phyloP scores from a whole-genome alignment of 495 filamentous ascomycete species.

The Xanthoparmelia taractica region DNA sequence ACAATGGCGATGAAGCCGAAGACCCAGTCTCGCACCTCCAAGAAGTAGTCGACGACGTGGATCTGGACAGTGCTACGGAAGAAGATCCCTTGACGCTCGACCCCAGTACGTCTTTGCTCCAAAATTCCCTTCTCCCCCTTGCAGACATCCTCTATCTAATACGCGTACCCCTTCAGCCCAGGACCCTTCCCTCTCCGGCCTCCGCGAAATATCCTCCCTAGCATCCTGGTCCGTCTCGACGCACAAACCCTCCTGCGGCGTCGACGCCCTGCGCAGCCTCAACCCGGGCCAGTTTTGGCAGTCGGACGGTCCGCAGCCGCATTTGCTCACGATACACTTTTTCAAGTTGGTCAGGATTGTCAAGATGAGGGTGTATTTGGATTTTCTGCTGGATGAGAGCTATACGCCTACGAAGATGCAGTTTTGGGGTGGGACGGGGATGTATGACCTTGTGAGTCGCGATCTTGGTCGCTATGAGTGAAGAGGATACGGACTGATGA shows the following conservation, averaged over 20 bases:
- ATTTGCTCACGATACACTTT: constrained; percentile 90
- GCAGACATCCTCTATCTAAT: not conserved
- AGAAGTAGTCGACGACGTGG: constrained; percentile 19
- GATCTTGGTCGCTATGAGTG: not conserved
- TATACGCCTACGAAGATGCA: constrained; percentile 94
- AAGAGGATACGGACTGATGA: not conserved
- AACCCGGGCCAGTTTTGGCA: constrained; percentile 86
- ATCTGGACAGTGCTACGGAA: constrained; percentile 11
- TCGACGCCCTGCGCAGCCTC: constrained; percentile 73
- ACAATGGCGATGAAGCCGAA: constrained; percentile 7
- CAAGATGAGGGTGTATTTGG: constrained; percentile 75
- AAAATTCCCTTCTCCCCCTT: not conserved
- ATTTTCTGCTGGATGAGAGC: constrained; percentile 85
- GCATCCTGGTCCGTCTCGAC: constrained; percentile 89
- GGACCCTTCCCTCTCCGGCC: constrained; percentile 25
- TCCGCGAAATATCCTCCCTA: constrained; percentile 90
- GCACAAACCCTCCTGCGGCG: constrained; percentile 83
- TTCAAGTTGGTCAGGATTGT: constrained; percentile 84
- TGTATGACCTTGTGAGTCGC: constrained; percentile 59
- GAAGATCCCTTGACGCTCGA: constrained; percentile 22
- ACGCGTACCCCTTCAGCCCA: constrained; percentile 9
- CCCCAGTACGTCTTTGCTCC: constrained; percentile 16
- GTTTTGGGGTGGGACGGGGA: constrained; percentile 76
- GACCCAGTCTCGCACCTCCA: constrained; percentile 11
- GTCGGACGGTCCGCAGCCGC: constrained; percentile 92